Conservation (phyloP, 148 eudicot species). For the Arctostaphylos glauca region DNA sequence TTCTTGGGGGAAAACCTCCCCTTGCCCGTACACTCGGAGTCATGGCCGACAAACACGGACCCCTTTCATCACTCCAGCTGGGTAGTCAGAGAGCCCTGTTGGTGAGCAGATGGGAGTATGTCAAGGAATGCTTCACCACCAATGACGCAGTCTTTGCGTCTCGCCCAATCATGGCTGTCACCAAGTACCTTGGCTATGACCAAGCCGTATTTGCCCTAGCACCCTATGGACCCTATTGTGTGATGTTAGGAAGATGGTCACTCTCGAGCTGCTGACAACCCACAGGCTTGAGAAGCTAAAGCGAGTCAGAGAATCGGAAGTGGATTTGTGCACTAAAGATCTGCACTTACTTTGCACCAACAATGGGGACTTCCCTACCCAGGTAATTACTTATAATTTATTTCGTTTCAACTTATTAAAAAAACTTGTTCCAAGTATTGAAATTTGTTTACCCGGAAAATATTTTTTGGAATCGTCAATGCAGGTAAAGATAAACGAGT, state of each 20-base stretch:
- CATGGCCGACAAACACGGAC: conserved; percentile 37
- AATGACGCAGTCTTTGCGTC: conserved; percentile 24
- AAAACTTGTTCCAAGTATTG: neutral
- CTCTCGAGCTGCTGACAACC: conserved; percentile 26
- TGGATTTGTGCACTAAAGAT: conserved; percentile 17
- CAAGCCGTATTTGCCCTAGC: conserved; percentile 24
- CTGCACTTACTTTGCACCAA: conserved; percentile 10
- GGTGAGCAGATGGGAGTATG: conserved; percentile 27
- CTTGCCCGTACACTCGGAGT: conserved; percentile 34
- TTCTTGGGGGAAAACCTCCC: conserved; percentile 20
- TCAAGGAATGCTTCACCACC: conserved; percentile 31
- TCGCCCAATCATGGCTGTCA: conserved; percentile 15
- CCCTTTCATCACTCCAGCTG: conserved; percentile 27
- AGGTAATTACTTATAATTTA: neutral
- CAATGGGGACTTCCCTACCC: neutral
- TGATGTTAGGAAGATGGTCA: conserved; percentile 28
- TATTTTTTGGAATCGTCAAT: neutral
- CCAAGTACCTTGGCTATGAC: conserved; percentile 28
- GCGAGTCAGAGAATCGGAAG: conserved; percentile 20
- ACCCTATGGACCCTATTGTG: conserved; percentile 47
- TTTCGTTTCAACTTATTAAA: no score
- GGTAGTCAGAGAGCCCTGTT: conserved; percentile 27
- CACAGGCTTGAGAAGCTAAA: conserved; percentile 20
- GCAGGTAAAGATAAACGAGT: conserved; percentile 26
- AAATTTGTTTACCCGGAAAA: neutral